Conservation (phyloP, 345 rosid species). For the Euphorbia peplus region DNA sequence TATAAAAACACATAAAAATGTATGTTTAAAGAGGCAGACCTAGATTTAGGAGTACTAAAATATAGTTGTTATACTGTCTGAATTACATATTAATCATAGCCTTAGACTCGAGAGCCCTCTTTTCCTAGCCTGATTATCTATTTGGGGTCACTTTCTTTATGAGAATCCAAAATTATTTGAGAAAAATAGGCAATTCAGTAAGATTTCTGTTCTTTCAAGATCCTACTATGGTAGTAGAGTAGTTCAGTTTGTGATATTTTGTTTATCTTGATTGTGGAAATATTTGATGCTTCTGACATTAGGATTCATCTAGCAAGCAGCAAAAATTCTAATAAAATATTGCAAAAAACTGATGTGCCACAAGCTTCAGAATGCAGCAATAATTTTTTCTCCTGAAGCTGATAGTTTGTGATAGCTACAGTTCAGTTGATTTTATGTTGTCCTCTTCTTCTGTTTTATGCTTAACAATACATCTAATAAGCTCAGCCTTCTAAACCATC, state of each 20-base stretch:
- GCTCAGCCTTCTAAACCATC: not conserved
- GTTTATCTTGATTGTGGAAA: not conserved
- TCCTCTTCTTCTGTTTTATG: not conserved
- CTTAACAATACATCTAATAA: no score
- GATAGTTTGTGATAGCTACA: not conserved
- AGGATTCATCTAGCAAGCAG: not conserved
- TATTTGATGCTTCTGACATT: not conserved
- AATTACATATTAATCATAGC: no score
- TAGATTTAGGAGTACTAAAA: no score
- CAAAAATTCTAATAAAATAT: not conserved
- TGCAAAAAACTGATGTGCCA: not conserved
- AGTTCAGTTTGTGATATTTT: not conserved
- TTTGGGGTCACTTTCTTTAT: not conserved
- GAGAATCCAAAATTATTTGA: not conserved
- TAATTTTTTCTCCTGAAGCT: not conserved
- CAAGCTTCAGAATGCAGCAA: not conserved
- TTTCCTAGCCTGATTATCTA: not conserved
- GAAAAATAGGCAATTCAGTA: no score
- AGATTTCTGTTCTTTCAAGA: not conserved
- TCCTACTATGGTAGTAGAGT: not conserved
- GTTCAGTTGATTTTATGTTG: constrained; percentile 3
- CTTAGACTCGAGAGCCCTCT: not conserved
- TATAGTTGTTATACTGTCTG: no score
- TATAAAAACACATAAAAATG: no score
- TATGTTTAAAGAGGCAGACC: no score